Evolutionary conservation across 805 yeast species (phyloP).

Genomic region (Wickerhamiella hasegawae): DNA sequence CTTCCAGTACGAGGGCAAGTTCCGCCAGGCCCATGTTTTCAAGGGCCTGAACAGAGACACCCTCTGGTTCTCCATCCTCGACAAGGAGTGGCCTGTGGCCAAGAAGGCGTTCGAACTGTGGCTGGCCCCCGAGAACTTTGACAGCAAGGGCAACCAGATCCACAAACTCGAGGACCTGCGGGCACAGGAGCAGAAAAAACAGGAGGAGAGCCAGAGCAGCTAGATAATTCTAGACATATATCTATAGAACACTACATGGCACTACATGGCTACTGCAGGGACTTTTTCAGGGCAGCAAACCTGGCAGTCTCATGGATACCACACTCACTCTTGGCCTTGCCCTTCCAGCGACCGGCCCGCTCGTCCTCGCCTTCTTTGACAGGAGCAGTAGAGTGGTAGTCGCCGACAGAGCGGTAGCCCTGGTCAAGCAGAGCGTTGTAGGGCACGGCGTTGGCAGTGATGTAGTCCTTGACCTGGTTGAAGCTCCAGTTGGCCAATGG

Average conservation of each 20-base stretch:
- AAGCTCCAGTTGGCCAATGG: conserved; percentile 80
- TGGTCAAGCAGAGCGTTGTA: conserved; percentile 68
- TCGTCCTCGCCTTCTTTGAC: conserved; percentile 88
- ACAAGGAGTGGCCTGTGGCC: conserved; percentile 19
- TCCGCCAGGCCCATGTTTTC: conserved; percentile 18
- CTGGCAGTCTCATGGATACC: conserved; percentile 78
- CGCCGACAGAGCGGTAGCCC: conserved; percentile 88
- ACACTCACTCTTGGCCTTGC: conserved; percentile 82
- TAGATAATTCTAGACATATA: too few species aligned
- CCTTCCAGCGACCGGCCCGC: conserved; percentile 95
- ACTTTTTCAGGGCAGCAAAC: conserved; percentile 43
- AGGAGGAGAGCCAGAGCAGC: neutral
- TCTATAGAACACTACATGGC: too few species aligned
- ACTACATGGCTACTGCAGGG: too few species aligned
- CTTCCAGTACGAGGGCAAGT: conserved; percentile 21
- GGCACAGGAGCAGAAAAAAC: neutral
- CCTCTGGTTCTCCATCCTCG: conserved; percentile 20
- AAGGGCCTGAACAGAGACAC: conserved; percentile 22
- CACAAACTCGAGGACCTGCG: conserved; percentile 9
- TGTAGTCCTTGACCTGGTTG: conserved; percentile 49
- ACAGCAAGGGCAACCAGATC: conserved; percentile 15
- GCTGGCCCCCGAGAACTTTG: conserved; percentile 18
- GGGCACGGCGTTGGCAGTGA: conserved; percentile 60
- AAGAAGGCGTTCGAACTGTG: conserved; percentile 16
- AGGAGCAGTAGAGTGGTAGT: conserved; percentile 87